Percentiles rank a stretch among this genome's conserved stretches.
Conservation (phyloP, 192 early-diverging fungal genomes). For the Backusella circina region DNA sequence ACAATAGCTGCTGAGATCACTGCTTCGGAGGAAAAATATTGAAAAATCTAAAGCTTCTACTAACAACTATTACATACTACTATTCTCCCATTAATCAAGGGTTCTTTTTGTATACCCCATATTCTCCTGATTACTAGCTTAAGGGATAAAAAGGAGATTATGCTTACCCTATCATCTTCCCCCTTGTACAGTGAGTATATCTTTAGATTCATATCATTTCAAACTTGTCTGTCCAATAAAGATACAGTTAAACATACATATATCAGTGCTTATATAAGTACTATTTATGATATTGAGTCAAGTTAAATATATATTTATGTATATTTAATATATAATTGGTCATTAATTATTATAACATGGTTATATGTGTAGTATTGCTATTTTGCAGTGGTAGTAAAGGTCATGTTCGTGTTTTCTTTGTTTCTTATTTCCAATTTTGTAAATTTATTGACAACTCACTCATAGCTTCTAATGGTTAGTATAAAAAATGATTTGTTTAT, state of each 20-base stretch:
- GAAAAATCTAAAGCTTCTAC: neutral
- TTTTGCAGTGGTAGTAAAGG: neutral
- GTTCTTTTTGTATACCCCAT: neutral
- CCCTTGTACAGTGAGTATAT: constrained; percentile 1
- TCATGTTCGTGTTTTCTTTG: neutral
- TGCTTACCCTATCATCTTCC: neutral
- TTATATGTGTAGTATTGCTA: neutral
- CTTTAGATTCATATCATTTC: constrained; percentile 1
- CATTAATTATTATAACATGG: neutral
- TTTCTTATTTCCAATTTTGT: neutral
- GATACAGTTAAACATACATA: neutral
- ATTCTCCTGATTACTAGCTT: neutral
- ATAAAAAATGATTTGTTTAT: neutral
- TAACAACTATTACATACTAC: neutral
- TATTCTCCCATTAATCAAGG: neutral
- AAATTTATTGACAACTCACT: neutral
- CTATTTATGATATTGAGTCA: neutral
- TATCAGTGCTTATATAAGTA: neutral
- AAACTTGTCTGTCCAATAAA: neutral
- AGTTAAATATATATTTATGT: too few species aligned
- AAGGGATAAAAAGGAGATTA: constrained; percentile 4
- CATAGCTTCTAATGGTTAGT: neutral
- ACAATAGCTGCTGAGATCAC: constrained; percentile 8
- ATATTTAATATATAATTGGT: too few species aligned
- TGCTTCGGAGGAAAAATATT: constrained; percentile 5